Evolutionary conservation across 345 rosid species (phyloP), one percentile per base, ranked within the genome.

Genomic region (Euphorbia lathyris): DNA sequence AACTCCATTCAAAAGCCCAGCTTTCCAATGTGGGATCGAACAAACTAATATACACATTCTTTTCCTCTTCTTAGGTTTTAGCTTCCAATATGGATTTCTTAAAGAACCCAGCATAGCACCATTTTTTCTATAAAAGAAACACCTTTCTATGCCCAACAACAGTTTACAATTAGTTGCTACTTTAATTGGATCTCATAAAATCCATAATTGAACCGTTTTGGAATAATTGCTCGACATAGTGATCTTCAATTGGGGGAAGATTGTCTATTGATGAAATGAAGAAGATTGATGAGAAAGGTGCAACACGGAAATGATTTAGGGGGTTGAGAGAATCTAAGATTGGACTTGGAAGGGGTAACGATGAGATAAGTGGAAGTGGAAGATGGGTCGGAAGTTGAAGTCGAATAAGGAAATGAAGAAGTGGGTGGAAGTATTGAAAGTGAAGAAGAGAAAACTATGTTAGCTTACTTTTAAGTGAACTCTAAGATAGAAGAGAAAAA

Each of bases 121-220:
- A n/a, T n/a, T n/a, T n/a, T n/a, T n/a, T n/a, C n/a, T n/a, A n/a
- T n/a, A n/a, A 90, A 77, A 95, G 97, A 60, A 94, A 88, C 79
- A 78, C 80, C 87, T 88, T 91, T 68, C 83, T 78, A 51, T 88
- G 90, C 66, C 83, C 73, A 20, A 94, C 97, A 70, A 88, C 83
- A 63, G 96, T 89, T 85, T 94, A 96, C 78, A 91, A 74, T 73
- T 86, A 85, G 57, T 84, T 84, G 26, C 83, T 63, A 68, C 85
- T 76, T 27, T 65, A 65, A 22, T 55, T 74, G 30, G 70, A 26
- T 77, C 97, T 85, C 95, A 91, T 79, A 84, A 86, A 91, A 83
- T 91, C 95, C 9, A 89, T 90, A 53, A 94, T 86, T 25, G 95
- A 87, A 67, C 83, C 86, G 83, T 73, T 80, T 60, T 73, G 75